Evolutionary conservation across 2,329 filamentous ascomycete genomes (phyloP).

Genomic region (Simplicillium sp.): DNA sequence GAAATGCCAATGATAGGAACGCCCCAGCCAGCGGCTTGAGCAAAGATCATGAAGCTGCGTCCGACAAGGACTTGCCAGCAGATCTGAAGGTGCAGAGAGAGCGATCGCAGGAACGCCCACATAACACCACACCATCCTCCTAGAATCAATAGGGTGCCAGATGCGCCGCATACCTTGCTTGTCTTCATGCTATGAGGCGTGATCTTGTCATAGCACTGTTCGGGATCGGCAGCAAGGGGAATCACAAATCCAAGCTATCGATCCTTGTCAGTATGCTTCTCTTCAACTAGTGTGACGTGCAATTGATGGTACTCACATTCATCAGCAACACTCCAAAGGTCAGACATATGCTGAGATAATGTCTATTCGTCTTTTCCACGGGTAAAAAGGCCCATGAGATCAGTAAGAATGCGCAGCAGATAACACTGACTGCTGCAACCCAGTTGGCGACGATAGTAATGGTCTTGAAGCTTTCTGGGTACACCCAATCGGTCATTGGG

Average conservation of each 20-base stretch:
- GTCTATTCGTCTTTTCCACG: conserved; percentile 79
- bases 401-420: conserved; percentile 67
- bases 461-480: conserved; percentile 48
- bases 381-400: conserved; percentile 73
- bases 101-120: conserved; percentile 83
- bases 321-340: conserved; percentile 68
- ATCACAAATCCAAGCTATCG: conserved; percentile 78
- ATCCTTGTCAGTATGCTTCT: conserved; percentile 10
- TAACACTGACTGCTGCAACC: conserved; percentile 66
- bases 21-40: conserved; percentile 75
- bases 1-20: conserved; percentile 68
- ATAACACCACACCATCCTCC: conserved; percentile 78
- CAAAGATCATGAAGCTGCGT: conserved; percentile 77
- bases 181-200: conserved; percentile 90
- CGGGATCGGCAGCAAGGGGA: conserved; percentile 66
- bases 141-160: conserved; percentile 74
- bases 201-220: conserved; percentile 81
- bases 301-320: conserved; percentile 51
- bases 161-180: conserved; percentile 74
- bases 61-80: conserved; percentile 94
- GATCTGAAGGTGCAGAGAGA: conserved; percentile 93
- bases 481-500: conserved; percentile 71
- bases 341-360: conserved; percentile 87
- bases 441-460: conserved; percentile 66
- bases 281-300: too few species aligned